Conservation (phyloP, 371 early-diverging fungal genomes). For the Circinella umbellata region DNA sequence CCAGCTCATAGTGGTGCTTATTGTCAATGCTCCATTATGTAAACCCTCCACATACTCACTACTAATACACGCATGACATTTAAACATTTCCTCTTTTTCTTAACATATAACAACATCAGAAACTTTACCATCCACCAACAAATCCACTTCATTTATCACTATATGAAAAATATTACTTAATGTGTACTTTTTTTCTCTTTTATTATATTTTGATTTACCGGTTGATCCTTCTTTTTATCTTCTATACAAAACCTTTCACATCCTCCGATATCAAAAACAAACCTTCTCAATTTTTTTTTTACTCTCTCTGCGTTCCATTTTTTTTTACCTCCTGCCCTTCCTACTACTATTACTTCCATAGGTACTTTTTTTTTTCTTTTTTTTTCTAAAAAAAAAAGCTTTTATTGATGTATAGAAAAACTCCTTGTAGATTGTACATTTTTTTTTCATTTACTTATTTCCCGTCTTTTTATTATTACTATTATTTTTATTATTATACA, state of each 20-base stretch:
- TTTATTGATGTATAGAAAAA: slow-evolving; percentile 8
- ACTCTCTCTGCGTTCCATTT: no score
- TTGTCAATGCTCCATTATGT: slow-evolving; percentile 41
- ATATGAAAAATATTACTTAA: neutral
- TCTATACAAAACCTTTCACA: no score
- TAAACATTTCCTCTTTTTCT: neutral
- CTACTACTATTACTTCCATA: no score
- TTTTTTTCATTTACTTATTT: neutral
- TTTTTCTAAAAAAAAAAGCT: neutral
- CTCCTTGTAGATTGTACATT: slow-evolving; percentile 12
- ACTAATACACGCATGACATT: neutral
- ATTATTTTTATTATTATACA: neutral
- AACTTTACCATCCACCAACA: no score
- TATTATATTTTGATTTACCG: no score
- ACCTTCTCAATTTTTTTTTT: no score
- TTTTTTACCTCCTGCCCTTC: no score
- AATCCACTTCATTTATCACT: no score
- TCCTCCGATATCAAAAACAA: no score
- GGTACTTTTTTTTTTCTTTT: slow-evolving; percentile 3
- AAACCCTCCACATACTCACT: neutral
- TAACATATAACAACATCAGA: no score
- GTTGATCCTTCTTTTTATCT: no score
- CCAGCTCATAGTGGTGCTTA: slow-evolving; percentile 27
- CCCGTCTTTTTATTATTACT: neutral
- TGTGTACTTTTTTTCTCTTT: slow-evolving; percentile 8